phyloP scores from a whole-genome alignment of 164 flowering plant species.

The Kingdonia uniflora region DNA sequence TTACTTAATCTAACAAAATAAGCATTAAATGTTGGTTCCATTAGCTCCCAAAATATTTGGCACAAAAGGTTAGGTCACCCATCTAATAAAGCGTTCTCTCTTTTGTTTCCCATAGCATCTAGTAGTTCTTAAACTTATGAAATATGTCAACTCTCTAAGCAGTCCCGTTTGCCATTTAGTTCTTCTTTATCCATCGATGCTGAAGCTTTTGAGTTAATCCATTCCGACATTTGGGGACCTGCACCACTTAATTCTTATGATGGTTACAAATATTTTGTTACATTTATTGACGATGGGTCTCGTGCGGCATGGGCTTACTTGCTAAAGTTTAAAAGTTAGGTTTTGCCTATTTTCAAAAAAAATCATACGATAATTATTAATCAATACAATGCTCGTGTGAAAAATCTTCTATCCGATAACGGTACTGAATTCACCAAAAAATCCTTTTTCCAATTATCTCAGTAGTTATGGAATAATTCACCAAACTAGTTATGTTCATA shows the following conservation, averaged over 20 bases:
- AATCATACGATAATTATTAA: not conserved
- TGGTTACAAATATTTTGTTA: not conserved
- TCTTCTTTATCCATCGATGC: not conserved
- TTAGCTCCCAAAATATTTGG: not conserved
- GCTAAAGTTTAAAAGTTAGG: not conserved
- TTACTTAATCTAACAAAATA: not conserved
- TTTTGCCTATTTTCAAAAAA: no score
- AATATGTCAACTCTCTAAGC: not conserved
- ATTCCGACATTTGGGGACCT: not conserved
- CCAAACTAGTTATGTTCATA: not conserved
- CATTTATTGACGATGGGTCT: not conserved
- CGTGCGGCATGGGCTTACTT: not conserved
- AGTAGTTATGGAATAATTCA: not conserved
- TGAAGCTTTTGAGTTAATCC: not conserved
- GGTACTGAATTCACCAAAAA: not conserved
- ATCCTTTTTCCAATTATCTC: not conserved
- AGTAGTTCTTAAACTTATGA: not conserved
- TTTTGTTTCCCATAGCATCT: conserved; percentile 6
- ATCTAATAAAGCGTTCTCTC: conserved; percentile 7
- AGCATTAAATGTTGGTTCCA: not conserved
- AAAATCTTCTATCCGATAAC: conserved; percentile 2
- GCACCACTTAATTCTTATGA: not conserved
- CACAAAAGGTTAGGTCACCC: conserved; percentile 9
- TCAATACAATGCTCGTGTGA: not conserved
- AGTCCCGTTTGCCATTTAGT: not conserved